phyloP scores from a whole-genome alignment of 192 early-diverging fungal species.

The Coemansia sp. region DNA sequence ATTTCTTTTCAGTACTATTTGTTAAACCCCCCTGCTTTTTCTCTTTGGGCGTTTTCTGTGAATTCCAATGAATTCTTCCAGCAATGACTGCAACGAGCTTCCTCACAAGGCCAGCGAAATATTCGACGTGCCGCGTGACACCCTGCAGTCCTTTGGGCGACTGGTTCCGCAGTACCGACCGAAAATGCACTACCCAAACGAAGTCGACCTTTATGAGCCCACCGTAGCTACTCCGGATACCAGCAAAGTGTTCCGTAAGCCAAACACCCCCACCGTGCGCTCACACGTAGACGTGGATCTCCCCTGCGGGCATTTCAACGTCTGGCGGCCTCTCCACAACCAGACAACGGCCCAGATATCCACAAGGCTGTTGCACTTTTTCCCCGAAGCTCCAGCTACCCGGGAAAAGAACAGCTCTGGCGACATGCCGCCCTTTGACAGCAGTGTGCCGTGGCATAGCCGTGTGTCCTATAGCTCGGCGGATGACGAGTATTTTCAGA shows the following conservation, averaged over 20 bases:
- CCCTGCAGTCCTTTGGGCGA: constrained; percentile 25
- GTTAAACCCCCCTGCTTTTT: too few relatives aligned
- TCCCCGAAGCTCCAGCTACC: too few relatives aligned
- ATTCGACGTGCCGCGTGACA: constrained; percentile 13
- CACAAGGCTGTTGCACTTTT: constrained; percentile 20
- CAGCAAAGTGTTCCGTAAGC: not conserved
- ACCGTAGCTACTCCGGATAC: not conserved
- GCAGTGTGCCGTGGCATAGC: constrained; percentile 20
- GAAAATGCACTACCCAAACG: constrained; percentile 42
- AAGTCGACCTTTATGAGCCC: constrained; percentile 46
- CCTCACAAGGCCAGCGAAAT: too few relatives aligned
- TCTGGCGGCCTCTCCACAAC: constrained; percentile 38
- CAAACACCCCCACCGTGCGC: not conserved
- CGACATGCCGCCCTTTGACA: not conserved
- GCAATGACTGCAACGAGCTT: too few relatives aligned
- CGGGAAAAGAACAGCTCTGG: not conserved
- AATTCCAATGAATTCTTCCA: too few relatives aligned
- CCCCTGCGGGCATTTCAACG: constrained; percentile 45
- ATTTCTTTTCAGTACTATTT: too few relatives aligned
- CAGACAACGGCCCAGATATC: too few relatives aligned
- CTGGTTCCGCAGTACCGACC: constrained; percentile 28
- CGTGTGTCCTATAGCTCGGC: constrained; percentile 49
- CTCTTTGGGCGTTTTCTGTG: too few relatives aligned
- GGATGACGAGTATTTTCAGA: constrained; percentile 53
- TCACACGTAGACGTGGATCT: constrained; percentile 24